These are phyloP conservation scores for Candida easanensis DNA, from an alignment of 805 yeast species.

Conservation along the genomic window DNA sequence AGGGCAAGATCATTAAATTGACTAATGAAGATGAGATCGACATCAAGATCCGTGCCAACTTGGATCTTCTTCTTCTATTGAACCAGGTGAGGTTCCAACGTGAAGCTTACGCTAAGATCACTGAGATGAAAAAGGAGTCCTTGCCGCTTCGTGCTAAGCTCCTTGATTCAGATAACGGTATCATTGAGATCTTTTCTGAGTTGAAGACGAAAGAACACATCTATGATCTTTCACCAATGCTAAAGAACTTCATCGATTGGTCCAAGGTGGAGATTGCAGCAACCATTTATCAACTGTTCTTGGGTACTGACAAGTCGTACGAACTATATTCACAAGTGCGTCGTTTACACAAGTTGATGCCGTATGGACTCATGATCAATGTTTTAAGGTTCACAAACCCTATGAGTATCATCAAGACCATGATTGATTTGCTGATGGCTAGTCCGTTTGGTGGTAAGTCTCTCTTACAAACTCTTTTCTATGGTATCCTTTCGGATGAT, in stretches of 20 bases:
- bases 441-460: slow-evolving; percentile 69
- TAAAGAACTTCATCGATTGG: slow-evolving; percentile 76
- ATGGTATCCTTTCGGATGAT: slow-evolving; percentile 73
- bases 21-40: slow-evolving; percentile 49
- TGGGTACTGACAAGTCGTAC: slow-evolving; percentile 78
- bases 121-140: slow-evolving; percentile 52
- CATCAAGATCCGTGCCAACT: slow-evolving; percentile 50
- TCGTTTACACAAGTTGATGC: slow-evolving; percentile 73
- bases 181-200: slow-evolving; percentile 62
- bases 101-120: slow-evolving; percentile 58
- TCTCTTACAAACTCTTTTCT: slow-evolving; percentile 69
- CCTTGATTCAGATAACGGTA: slow-evolving; percentile 49
- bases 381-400: slow-evolving; percentile 86
- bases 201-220: slow-evolving; percentile 53
- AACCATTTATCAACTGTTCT: slow-evolving; percentile 72
- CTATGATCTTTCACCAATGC: slow-evolving; percentile 59
- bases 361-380: slow-evolving; percentile 73
- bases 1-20: slow-evolving; percentile 36
- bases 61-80: slow-evolving; percentile 60
- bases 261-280: slow-evolving; percentile 81
- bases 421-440: slow-evolving; percentile 81
- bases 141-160: slow-evolving; percentile 56
- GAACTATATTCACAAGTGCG: slow-evolving; percentile 71
- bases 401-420: slow-evolving; percentile 70
- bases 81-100: slow-evolving; percentile 72